Conservation (phyloP, 1,139 yeast species). For the Casaregolazyma lundiana region DNA sequence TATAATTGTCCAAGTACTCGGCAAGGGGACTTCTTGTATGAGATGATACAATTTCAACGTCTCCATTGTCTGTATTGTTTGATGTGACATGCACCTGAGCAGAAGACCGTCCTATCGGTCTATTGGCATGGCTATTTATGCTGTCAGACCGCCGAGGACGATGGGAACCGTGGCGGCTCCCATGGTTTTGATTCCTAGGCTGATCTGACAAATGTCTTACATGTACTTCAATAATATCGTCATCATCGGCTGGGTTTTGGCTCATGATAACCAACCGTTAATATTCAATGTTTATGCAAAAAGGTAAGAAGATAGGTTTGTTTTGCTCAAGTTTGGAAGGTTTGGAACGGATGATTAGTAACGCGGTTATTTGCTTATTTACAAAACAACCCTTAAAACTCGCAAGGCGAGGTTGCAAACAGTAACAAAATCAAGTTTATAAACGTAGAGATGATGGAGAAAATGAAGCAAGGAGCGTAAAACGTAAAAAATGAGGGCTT, state of each 20-base stretch:
- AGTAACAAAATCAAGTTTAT: too few relatives aligned
- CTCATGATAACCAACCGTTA: background rate
- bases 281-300: too few relatives aligned
- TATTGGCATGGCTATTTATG: background rate
- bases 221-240: conserved; percentile 10
- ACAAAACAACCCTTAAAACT: too few relatives aligned
- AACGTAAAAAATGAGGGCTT: too few relatives aligned
- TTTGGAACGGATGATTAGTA: too few relatives aligned
- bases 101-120: background rate
- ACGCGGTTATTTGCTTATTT: too few relatives aligned
- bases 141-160: background rate
- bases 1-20: conserved; percentile 1
- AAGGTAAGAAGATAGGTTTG: background rate
- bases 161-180: background rate
- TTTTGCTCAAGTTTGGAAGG: too few relatives aligned
- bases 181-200: background rate
- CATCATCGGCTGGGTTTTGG: conserved; percentile 8
- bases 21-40: conserved; percentile 5
- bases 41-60: conserved; percentile 6
- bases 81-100: background rate
- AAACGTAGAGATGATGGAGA: too few relatives aligned
- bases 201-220: conserved; percentile 3
- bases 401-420: too few relatives aligned
- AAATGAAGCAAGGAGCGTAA: too few relatives aligned
- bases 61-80: conserved; percentile 2